phyloP scores from a whole-genome alignment of 2,329 filamentous ascomycete genomes.

The Fusarium secorum region DNA sequence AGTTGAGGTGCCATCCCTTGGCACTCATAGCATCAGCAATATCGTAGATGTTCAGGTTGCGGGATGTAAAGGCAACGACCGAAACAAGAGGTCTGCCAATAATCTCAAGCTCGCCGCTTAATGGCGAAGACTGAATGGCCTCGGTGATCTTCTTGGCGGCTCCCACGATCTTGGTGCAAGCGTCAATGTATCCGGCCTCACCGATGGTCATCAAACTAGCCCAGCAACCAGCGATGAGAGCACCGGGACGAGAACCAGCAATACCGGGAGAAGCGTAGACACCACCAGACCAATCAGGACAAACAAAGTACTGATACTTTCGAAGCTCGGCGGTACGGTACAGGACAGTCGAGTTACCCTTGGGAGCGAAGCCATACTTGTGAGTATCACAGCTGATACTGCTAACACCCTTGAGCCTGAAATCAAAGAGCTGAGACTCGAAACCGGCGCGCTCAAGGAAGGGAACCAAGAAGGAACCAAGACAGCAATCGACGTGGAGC shows the following conservation, averaged over 20 bases:
- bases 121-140: slow-evolving; percentile 74
- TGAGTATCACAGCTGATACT: slow-evolving; percentile 97
- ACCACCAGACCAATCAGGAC: slow-evolving; percentile 92
- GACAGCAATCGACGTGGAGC: slow-evolving; percentile 96
- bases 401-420: slow-evolving; percentile 91
- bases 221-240: slow-evolving; percentile 96
- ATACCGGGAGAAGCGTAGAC: slow-evolving; percentile 95
- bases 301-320: slow-evolving; percentile 95
- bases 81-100: slow-evolving; percentile 87
- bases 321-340: slow-evolving; percentile 84
- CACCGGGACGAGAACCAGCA: slow-evolving; percentile 89
- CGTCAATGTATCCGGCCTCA: slow-evolving; percentile 85
- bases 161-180: slow-evolving; percentile 88
- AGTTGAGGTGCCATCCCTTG: slow-evolving; percentile 95
- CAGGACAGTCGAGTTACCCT: slow-evolving; percentile 92
- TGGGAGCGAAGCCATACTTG: slow-evolving; percentile 98
- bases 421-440: slow-evolving; percentile 88
- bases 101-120: slow-evolving; percentile 78
- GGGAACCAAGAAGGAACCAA: slow-evolving; percentile 93
- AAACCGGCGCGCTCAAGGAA: slow-evolving; percentile 95
- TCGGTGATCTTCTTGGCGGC: slow-evolving; percentile 82
- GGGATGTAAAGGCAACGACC: slow-evolving; percentile 87
- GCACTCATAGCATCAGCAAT: slow-evolving; percentile 86
- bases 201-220: slow-evolving; percentile 88
- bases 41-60: slow-evolving; percentile 90